Conservation (phyloP, 352 stramenopile genomes). For the Phytophthora tentaculata region DNA sequence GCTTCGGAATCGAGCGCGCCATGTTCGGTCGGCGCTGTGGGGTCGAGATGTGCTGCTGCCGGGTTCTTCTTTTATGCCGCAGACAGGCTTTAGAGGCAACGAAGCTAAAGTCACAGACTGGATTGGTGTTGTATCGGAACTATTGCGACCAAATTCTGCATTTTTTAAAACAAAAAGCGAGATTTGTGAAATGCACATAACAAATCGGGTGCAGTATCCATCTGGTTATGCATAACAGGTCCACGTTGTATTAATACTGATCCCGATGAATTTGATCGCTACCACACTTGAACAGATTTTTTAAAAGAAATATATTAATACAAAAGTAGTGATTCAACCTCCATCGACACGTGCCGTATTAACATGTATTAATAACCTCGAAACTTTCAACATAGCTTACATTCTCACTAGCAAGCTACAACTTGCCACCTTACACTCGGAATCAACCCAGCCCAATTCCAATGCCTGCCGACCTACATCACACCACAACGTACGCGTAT, state of each 20-base stretch:
- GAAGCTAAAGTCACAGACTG: constrained; percentile 1
- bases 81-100: background rate
- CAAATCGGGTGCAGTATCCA: constrained; percentile 5
- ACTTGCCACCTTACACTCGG: background rate
- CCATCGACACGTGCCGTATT: too few relatives aligned
- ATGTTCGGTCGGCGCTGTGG: constrained; percentile 34
- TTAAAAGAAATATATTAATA: too few relatives aligned
- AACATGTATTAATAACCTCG: too few relatives aligned
- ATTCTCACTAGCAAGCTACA: background rate
- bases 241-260: background rate
- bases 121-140: background rate
- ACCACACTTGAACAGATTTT: too few relatives aligned
- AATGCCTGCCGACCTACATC: constrained; percentile 13
- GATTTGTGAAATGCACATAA: background rate
- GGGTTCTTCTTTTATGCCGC: constrained; percentile 30
- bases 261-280: constrained; percentile 7
- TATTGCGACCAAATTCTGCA: background rate
- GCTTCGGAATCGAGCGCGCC: constrained; percentile 69
- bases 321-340: too few relatives aligned
- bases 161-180: too few relatives aligned
- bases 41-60: constrained; percentile 20
- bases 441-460: background rate
- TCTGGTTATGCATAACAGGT: constrained; percentile 4
- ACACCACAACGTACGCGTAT: background rate
- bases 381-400: background rate